Conservation (phyloP, 2,329 filamentous ascomycete species). For the Calonectria honghensis region DNA sequence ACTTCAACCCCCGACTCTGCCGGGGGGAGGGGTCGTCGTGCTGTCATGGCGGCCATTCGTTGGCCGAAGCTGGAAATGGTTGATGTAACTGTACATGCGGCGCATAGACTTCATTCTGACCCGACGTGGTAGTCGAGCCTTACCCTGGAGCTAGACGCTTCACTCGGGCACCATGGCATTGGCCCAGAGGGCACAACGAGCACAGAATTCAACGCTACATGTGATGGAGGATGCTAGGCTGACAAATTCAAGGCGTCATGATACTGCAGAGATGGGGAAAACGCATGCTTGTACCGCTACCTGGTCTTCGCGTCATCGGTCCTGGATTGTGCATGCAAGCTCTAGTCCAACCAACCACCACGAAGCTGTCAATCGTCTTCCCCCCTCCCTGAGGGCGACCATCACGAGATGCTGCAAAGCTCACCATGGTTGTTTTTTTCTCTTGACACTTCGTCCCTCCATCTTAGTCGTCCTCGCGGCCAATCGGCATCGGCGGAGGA, state of each 20-base stretch:
- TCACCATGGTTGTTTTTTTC: background rate
- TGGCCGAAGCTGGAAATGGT: background rate
- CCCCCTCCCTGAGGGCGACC: background rate
- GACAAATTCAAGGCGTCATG: constrained; percentile 26
- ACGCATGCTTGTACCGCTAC: background rate
- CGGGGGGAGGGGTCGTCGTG: background rate
- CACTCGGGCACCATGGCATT: background rate
- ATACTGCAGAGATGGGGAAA: background rate
- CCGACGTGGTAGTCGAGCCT: background rate
- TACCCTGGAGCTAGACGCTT: constrained; percentile 11
- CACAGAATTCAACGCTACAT: background rate
- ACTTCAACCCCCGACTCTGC: constrained; percentile 8
- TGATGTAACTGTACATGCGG: constrained; percentile 27
- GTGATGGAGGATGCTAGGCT: background rate
- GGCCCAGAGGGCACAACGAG: background rate
- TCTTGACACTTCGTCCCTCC: background rate
- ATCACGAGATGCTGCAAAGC: constrained; percentile 27
- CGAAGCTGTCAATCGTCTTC: background rate
- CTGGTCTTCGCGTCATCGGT: constrained; percentile 21
- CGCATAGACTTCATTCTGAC: background rate
- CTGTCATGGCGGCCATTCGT: constrained; percentile 14
- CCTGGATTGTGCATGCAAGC: background rate
- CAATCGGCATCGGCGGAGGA: constrained; percentile 33
- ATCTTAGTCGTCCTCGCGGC: background rate
- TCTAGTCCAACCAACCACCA: background rate